A percentile compares a stretch with the other conserved stretches of the same genome.
phyloP scores from a whole-genome alignment of 1,284 basidiomycete species.

The Psilocybe mexicana region DNA sequence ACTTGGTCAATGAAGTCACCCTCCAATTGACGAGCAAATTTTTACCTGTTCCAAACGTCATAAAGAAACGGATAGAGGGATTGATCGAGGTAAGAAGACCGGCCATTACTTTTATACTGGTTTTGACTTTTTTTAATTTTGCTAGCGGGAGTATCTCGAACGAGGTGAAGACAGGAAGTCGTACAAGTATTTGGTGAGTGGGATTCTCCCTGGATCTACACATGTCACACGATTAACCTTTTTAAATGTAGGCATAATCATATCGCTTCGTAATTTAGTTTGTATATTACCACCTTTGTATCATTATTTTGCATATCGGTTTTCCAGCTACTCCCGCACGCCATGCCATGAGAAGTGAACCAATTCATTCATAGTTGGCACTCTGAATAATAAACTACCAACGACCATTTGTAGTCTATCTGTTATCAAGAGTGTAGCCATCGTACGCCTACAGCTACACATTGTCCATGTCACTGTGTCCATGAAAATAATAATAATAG shows the following conservation, averaged over 20 bases:
- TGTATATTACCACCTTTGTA: neutral
- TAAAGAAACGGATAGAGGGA: slow-evolving; percentile 95
- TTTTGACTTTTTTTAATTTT: slow-evolving; percentile 2
- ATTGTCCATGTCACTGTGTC: neutral
- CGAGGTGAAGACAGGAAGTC: slow-evolving; percentile 79
- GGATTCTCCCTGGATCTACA: neutral
- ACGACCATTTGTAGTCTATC: neutral
- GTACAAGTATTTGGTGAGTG: slow-evolving; percentile 70
- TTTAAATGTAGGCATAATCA: slow-evolving; percentile 4
- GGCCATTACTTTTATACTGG: neutral
- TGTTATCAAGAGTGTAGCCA: neutral
- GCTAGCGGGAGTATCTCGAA: slow-evolving; percentile 78
- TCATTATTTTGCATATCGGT: neutral
- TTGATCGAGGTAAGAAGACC: slow-evolving; percentile 79
- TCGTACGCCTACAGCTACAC: neutral
- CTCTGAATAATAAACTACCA: neutral
- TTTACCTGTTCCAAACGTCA: slow-evolving; percentile 79
- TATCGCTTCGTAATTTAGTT: neutral
- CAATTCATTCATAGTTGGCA: neutral
- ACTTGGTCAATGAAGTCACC: slow-evolving; percentile 90
- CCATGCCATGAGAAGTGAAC: neutral
- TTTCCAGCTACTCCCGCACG: neutral
- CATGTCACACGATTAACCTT: neutral
- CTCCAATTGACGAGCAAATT: slow-evolving; percentile 85
- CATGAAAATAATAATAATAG: neutral